A percentile compares a stretch with the other conserved stretches of the same genome.
Conservation (phyloP, 371 early-diverging fungal genomes). For the Zopfochytrium polystomum region DNA sequence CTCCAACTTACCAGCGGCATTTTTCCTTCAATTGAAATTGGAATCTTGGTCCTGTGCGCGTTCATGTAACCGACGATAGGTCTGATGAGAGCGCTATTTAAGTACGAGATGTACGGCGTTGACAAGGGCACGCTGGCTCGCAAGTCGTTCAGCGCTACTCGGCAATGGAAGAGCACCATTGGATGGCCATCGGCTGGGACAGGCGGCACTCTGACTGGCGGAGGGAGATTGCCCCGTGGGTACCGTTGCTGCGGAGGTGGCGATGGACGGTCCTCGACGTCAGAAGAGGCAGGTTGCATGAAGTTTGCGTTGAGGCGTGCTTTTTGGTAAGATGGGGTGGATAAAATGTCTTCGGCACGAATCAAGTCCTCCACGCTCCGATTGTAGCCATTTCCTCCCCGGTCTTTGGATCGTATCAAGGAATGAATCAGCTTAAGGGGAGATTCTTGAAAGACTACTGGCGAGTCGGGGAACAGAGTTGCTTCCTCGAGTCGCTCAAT, state of each 20-base stretch:
- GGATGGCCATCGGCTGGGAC: constrained; percentile 2
- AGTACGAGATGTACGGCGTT: constrained; percentile 61
- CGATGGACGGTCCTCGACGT: neutral
- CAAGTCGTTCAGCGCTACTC: constrained; percentile 82
- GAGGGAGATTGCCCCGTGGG: constrained; percentile 6
- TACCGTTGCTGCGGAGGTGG: constrained; percentile 7
- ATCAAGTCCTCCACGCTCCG: neutral
- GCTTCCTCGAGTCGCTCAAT: neutral
- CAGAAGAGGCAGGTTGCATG: neutral
- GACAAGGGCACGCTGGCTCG: constrained; percentile 83
- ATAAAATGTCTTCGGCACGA: constrained; percentile 5
- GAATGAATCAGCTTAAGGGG: too few species aligned
- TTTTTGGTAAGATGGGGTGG: neutral
- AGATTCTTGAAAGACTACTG: too few species aligned
- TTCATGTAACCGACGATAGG: constrained; percentile 96
- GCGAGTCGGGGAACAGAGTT: neutral
- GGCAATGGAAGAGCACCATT: constrained; percentile 42
- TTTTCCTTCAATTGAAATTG: constrained; percentile 74
- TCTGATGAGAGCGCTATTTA: constrained; percentile 77
- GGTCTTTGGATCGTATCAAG: too few species aligned
- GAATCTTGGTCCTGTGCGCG: constrained; percentile 78
- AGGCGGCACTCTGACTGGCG: neutral
- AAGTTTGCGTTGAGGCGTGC: neutral
- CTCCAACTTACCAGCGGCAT: constrained; percentile 61
- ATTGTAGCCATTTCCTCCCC: neutral